Evolutionary conservation across 257 asterid species (phyloP).

Genomic region (Salvia miltiorrhiza): DNA sequence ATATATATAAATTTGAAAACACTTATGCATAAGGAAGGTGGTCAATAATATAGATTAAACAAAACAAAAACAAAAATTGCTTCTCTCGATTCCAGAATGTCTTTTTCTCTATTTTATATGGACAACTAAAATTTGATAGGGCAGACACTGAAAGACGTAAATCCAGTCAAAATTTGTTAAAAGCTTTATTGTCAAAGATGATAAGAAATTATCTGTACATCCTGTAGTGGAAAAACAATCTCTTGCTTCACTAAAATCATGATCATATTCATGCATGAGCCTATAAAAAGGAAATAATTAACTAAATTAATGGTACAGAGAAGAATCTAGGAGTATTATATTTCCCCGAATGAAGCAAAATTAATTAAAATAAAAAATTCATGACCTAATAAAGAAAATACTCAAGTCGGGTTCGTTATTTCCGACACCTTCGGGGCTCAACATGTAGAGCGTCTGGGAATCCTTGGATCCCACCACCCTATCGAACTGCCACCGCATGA

Average conservation of each 20-base stretch:
- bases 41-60: too few species aligned
- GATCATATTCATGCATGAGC: too few species aligned
- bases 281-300: background rate
- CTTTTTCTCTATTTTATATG: too few species aligned
- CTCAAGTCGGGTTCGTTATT: conserved; percentile 70
- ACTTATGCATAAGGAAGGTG: too few species aligned
- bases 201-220: background rate
- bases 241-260: background rate
- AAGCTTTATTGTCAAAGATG: background rate
- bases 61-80: too few species aligned
- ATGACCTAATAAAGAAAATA: conserved; percentile 45
- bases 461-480: conserved; percentile 74
- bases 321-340: background rate
- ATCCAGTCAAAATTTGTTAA: background rate
- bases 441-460: conserved; percentile 68
- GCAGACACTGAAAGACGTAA: too few species aligned
- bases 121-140: too few species aligned
- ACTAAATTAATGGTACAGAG: background rate
- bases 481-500: conserved; percentile 69
- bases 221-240: background rate
- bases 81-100: too few species aligned
- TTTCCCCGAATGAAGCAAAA: background rate
- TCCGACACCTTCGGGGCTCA: conserved; percentile 57
- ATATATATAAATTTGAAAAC: too few species aligned
- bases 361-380: background rate